Percentiles rank a stretch among this genome's conserved stretches.
Evolutionary conservation across 257 asterid genomes (phyloP).

Genomic region (Osmanthus fragrans): DNA sequence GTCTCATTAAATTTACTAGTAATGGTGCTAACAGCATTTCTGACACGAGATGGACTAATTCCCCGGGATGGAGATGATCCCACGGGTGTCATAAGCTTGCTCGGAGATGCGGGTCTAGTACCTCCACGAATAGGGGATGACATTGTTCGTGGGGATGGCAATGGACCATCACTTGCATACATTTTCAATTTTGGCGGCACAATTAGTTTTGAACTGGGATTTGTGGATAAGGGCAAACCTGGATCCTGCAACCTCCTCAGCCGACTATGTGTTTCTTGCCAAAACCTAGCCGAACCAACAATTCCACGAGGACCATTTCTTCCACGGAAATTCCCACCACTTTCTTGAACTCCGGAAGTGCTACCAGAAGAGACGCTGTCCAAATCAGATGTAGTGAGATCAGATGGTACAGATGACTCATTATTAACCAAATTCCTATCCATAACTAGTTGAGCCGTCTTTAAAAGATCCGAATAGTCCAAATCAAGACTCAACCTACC

Average conservation of each 20-base stretch:
- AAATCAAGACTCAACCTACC: constrained; percentile 70
- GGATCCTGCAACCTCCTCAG: constrained; percentile 92
- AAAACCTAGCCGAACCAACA: constrained; percentile 75
- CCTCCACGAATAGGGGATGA: constrained; percentile 69
- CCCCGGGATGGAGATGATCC: constrained; percentile 56
- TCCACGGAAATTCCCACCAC: constrained; percentile 34
- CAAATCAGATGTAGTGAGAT: constrained; percentile 75
- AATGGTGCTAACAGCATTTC: constrained; percentile 65
- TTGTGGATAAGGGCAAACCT: constrained; percentile 61
- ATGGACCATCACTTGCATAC: constrained; percentile 53
- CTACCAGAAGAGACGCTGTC: constrained; percentile 97
- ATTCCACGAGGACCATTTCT: constrained; percentile 64
- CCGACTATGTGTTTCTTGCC: constrained; percentile 94
- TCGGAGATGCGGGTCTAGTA: constrained; percentile 52
- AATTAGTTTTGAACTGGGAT: constrained; percentile 62
- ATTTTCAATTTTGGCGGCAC: constrained; percentile 64
- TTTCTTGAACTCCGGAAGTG: constrained; percentile 74
- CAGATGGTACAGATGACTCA: constrained; percentile 53
- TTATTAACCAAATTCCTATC: constrained; percentile 48
- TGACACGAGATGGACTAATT: constrained; percentile 57
- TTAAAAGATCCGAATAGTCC: constrained; percentile 52
- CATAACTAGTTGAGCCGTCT: constrained; percentile 26
- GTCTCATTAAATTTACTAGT: constrained; percentile 48
- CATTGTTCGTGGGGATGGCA: constrained; percentile 52
- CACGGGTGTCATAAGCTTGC: constrained; percentile 39